phyloP scores from a whole-genome alignment of 2,329 filamentous ascomycete genomes.

The Botrytis cinerea region DNA sequence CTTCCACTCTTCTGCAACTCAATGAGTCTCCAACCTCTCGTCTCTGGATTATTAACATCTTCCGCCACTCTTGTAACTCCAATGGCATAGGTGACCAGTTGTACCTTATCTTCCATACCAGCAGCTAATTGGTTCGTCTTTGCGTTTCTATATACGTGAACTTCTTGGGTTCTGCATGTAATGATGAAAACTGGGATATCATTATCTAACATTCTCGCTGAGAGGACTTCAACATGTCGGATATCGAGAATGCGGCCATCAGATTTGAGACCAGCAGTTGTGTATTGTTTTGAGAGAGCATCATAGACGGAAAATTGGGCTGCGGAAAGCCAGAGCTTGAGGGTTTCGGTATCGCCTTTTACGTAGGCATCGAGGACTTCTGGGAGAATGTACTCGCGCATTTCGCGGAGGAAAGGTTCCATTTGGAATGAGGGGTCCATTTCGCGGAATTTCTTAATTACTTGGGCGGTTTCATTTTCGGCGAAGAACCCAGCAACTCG shows the following conservation, averaged over 20 bases:
- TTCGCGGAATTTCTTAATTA: slow-evolving; percentile 95
- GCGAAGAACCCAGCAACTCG: slow-evolving; percentile 93
- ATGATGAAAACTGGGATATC: slow-evolving; percentile 96
- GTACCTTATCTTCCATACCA: slow-evolving; percentile 98
- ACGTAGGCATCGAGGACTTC: slow-evolving; percentile 98
- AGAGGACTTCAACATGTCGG: slow-evolving; percentile 84
- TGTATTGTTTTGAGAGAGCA: slow-evolving; percentile 95
- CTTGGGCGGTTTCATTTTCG: slow-evolving; percentile 95
- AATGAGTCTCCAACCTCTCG: slow-evolving; percentile 93
- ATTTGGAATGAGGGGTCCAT: slow-evolving; percentile 96
- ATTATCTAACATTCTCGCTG: slow-evolving; percentile 77
- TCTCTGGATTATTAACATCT: slow-evolving; percentile 96
- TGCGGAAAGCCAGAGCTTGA: slow-evolving; percentile 94
- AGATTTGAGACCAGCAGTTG: slow-evolving; percentile 86
- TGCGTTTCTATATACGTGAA: slow-evolving; percentile 92
- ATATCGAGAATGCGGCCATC: slow-evolving; percentile 96
- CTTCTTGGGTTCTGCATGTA: slow-evolving; percentile 93
- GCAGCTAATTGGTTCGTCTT: slow-evolving; percentile 89
- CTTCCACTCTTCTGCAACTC: slow-evolving; percentile 98
- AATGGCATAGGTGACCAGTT: slow-evolving; percentile 97
- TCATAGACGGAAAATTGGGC: slow-evolving; percentile 97
- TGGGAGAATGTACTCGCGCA: slow-evolving; percentile 96
- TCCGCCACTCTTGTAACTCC: slow-evolving; percentile 92
- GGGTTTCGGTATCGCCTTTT: slow-evolving; percentile 86
- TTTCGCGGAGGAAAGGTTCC: slow-evolving; percentile 90